Conservation (phyloP, 2,329 filamentous ascomycete genomes). For the Annulohypoxylon truncatum region DNA sequence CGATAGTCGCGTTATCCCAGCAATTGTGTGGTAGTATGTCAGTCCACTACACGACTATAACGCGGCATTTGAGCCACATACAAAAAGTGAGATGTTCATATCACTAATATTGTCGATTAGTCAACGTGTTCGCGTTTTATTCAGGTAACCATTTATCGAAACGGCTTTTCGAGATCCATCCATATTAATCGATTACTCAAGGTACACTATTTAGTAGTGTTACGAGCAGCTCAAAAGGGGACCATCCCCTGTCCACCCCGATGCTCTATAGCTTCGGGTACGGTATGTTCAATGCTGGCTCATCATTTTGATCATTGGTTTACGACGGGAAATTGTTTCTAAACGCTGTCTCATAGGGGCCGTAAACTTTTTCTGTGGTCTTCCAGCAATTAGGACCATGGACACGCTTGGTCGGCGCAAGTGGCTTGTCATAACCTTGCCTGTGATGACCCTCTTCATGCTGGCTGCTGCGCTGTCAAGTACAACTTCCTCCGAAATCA, state of each 20-base stretch:
- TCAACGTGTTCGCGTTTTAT: conserved; percentile 60
- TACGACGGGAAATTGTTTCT: background rate
- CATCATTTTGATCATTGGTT: background rate
- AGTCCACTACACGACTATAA: background rate
- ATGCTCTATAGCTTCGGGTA: conserved; percentile 51
- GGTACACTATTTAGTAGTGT: conserved; percentile 30
- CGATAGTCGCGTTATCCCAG: conserved; percentile 49
- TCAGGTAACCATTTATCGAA: conserved; percentile 48
- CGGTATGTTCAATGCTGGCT: conserved; percentile 34
- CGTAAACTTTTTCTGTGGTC: conserved; percentile 57
- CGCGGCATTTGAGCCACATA: background rate
- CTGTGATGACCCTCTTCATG: conserved; percentile 58
- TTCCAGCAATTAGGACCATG: conserved; percentile 56
- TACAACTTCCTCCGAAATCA: conserved; percentile 42
- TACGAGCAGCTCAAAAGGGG: background rate
- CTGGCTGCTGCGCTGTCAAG: conserved; percentile 53
- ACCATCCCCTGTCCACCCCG: conserved; percentile 18
- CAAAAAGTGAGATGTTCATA: conserved; percentile 45
- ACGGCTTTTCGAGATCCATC: background rate
- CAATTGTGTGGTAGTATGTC: conserved; percentile 52
- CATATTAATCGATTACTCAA: conserved; percentile 2
- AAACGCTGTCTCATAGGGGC: conserved; percentile 47
- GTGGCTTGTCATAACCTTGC: conserved; percentile 58
- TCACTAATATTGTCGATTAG: conserved; percentile 49
- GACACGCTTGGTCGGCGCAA: conserved; percentile 57